Conservation (phyloP, 2,329 filamentous ascomycete genomes). For the Rugonectria rugulosa region DNA sequence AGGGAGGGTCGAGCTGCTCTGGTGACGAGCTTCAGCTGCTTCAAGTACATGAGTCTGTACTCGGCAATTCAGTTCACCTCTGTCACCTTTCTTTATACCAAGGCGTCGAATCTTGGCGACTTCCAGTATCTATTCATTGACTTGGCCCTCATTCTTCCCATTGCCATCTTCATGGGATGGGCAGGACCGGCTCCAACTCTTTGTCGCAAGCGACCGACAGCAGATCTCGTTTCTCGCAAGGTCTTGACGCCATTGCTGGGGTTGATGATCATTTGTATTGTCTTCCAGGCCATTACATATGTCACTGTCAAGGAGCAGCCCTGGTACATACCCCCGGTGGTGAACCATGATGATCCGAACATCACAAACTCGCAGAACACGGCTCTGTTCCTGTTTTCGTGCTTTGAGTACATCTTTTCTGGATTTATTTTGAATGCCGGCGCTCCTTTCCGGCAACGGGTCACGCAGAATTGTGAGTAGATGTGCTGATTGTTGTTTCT, state of each 20-base stretch:
- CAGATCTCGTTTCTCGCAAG: conserved; percentile 90
- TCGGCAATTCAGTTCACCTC: conserved; percentile 99
- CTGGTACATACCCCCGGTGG: conserved; percentile 85
- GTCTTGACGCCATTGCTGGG: conserved; percentile 89
- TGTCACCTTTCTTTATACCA: conserved; percentile 95
- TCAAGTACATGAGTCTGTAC: conserved; percentile 99
- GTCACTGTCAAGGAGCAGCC: conserved; percentile 77
- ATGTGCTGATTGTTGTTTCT: neutral
- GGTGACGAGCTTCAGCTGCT: conserved; percentile 99
- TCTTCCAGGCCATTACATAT: conserved; percentile 79
- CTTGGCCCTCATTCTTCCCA: conserved; percentile 87
- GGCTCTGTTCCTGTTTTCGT: conserved; percentile 85
- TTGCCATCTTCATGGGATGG: conserved; percentile 99
- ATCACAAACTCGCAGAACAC: conserved; percentile 95
- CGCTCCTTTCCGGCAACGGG: conserved; percentile 83
- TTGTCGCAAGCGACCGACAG: conserved; percentile 85
- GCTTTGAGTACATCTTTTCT: conserved; percentile 93
- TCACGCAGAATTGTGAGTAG: conserved; percentile 77
- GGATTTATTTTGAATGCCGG: conserved; percentile 93
- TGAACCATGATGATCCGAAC: conserved; percentile 82
- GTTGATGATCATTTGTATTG: conserved; percentile 82
- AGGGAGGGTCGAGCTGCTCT: conserved; percentile 92
- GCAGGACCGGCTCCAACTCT: conserved; percentile 81
- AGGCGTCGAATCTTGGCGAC: conserved; percentile 92
- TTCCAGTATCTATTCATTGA: conserved; percentile 99